A percentile compares a stretch with the other conserved stretches of the same genome.
Evolutionary conservation across 2,329 filamentous ascomycete genomes (phyloP).

Genomic region (Madurella fahalii): DNA sequence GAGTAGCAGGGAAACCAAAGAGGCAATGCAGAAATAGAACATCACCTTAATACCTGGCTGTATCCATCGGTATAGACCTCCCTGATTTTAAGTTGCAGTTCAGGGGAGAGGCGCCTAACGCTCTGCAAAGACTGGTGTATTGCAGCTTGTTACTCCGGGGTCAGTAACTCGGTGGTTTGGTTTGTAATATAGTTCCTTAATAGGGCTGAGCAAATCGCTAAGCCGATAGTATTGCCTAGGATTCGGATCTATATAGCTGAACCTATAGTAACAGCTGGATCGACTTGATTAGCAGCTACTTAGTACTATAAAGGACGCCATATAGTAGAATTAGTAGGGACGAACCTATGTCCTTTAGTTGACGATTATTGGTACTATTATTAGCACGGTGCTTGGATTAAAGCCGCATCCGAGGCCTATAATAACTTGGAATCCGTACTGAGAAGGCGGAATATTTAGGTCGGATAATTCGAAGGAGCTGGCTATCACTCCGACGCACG

Average conservation of each 20-base stretch:
- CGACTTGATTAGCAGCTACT: neutral
- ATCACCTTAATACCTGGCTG: slow-evolving; percentile 23
- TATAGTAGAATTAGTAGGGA: no score
- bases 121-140: slow-evolving; percentile 7
- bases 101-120: slow-evolving; percentile 14
- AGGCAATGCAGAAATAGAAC: slow-evolving; percentile 27
- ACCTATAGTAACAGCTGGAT: slow-evolving; percentile 33
- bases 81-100: slow-evolving; percentile 15
- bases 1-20: slow-evolving; percentile 19
- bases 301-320: no score
- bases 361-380: slow-evolving; percentile 31
- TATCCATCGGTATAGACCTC: slow-evolving; percentile 11
- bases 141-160: neutral
- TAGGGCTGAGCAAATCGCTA: slow-evolving; percentile 32
- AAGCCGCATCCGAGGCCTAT: slow-evolving; percentile 38
- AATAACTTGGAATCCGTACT: slow-evolving; percentile 35
- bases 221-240: slow-evolving; percentile 35
- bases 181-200: slow-evolving; percentile 12
- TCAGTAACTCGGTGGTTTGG: slow-evolving; percentile 1
- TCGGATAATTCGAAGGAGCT: slow-evolving; percentile 25
- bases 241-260: slow-evolving; percentile 36
- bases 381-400: slow-evolving; percentile 30
- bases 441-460: slow-evolving; percentile 13
- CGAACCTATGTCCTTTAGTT: slow-evolving; percentile 29
- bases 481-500: no score